Percentiles rank a stretch among this genome's conserved stretches.
phyloP scores from a whole-genome alignment of 257 asterid species.

The Rhazya stricta region DNA sequence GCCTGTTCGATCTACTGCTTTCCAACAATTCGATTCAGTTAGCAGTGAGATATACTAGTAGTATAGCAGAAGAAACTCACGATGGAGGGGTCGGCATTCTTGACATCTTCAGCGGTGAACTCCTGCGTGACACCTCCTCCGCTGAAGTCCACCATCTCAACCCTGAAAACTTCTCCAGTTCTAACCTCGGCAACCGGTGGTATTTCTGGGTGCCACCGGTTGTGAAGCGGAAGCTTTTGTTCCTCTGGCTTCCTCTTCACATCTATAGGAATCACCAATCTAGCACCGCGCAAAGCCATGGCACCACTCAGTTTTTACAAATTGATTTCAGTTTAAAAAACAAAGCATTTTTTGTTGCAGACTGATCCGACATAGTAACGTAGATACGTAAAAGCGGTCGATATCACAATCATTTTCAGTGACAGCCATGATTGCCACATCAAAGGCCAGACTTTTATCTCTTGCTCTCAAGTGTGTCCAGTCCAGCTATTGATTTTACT shows the following conservation, averaged over 20 bases:
- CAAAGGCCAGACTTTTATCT: not conserved
- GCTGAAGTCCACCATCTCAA: constrained; percentile 82
- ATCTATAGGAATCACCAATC: constrained; percentile 59
- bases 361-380: not conserved
- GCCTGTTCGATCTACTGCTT: not conserved
- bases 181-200: constrained; percentile 67
- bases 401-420: not conserved
- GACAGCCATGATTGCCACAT: constrained; percentile 13
- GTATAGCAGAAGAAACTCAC: constrained; percentile 37
- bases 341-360: not conserved
- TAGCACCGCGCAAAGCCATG: constrained; percentile 42
- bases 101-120: constrained; percentile 59
- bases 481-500: not conserved
- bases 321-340: not conserved
- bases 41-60: not conserved
- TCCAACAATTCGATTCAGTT: not conserved
- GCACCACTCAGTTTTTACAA: not conserved
- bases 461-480: not conserved
- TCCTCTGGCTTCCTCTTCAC: constrained; percentile 66
- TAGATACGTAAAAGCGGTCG: not conserved
- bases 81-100: constrained; percentile 43
- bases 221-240: constrained; percentile 68
- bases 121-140: constrained; percentile 70
- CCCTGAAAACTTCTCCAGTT: constrained; percentile 59
- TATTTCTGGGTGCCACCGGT: constrained; percentile 84